These are phyloP conservation scores for Cicer chorassanicum DNA, from an alignment of 306 rosid genomes.

Conservation along the genomic window DNA sequence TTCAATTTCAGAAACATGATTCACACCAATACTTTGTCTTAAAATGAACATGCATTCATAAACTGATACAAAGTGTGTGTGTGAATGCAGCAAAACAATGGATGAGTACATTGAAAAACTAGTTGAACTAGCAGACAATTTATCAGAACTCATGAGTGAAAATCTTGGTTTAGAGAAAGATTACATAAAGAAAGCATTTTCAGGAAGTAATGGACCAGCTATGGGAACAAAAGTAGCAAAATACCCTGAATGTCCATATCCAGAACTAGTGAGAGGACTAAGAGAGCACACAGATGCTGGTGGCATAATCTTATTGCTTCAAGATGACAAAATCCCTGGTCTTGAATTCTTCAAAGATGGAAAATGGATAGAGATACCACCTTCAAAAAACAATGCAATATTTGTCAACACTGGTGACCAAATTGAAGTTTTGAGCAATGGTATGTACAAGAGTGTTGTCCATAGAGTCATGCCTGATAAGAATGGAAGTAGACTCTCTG, in stretches of 20 bases:
- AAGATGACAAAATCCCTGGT: constrained; percentile 87
- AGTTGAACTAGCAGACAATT: constrained; percentile 66
- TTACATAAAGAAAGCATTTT: constrained; percentile 62
- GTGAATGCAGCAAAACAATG: constrained; percentile 65
- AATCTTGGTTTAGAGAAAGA: constrained; percentile 71
- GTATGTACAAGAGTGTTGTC: constrained; percentile 62
- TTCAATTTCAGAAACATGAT: too few species aligned
- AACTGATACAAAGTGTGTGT: background rate
- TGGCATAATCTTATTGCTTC: constrained; percentile 87
- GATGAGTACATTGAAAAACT: constrained; percentile 71
- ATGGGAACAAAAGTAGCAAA: constrained; percentile 91
- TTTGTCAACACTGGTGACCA: constrained; percentile 94
- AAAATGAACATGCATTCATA: background rate
- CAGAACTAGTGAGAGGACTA: constrained; percentile 76
- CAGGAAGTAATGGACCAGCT: constrained; percentile 63
- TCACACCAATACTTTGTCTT: background rate
- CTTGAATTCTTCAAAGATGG: constrained; percentile 71
- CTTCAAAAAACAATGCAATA: constrained; percentile 78
- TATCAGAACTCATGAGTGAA: constrained; percentile 74
- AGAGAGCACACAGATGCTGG: constrained; percentile 96
- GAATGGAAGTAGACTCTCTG: constrained; percentile 74
- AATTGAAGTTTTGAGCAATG: constrained; percentile 70
- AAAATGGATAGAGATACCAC: constrained; percentile 84
- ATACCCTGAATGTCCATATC: constrained; percentile 69
- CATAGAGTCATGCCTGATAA: constrained; percentile 82